These are phyloP conservation scores for Eucalyptus sideroxylon DNA, from an alignment of 345 rosid species.

Conservation along the genomic window DNA sequence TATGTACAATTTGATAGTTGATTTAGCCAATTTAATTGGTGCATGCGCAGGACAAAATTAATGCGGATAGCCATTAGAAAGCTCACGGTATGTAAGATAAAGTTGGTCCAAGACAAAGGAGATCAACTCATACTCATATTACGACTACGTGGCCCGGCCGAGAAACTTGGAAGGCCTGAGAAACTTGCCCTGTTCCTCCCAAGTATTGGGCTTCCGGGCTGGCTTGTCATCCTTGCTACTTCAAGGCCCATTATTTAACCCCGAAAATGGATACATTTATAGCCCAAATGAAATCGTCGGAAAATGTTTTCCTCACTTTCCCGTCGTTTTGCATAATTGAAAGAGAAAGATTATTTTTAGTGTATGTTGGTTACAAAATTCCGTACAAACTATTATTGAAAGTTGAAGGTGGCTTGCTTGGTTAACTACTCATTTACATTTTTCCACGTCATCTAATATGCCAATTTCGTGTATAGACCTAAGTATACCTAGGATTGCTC, in stretches of 20 bases:
- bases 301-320: not conserved
- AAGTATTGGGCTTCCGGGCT: not conserved
- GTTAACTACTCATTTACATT: not conserved
- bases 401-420: not conserved
- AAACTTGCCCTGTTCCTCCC: not conserved
- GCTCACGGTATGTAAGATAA: not conserved
- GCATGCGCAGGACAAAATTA: not conserved
- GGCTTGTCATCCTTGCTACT: not conserved
- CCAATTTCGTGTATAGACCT: fast-evolving
- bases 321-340: not conserved
- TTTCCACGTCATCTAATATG: not conserved
- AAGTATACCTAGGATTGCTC: not conserved
- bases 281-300: not conserved
- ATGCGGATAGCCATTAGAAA: not conserved
- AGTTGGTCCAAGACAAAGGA: not conserved
- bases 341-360: not conserved
- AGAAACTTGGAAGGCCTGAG: not conserved
- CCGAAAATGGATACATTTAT: not conserved
- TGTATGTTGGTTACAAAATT: not conserved
- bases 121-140: not conserved
- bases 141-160: not conserved
- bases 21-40: not conserved
- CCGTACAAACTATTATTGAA: not conserved
- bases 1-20: not conserved
- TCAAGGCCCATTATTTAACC: not conserved